phyloP scores from a whole-genome alignment of 345 rosid genomes.

The Eucalyptus erythrocorys region DNA sequence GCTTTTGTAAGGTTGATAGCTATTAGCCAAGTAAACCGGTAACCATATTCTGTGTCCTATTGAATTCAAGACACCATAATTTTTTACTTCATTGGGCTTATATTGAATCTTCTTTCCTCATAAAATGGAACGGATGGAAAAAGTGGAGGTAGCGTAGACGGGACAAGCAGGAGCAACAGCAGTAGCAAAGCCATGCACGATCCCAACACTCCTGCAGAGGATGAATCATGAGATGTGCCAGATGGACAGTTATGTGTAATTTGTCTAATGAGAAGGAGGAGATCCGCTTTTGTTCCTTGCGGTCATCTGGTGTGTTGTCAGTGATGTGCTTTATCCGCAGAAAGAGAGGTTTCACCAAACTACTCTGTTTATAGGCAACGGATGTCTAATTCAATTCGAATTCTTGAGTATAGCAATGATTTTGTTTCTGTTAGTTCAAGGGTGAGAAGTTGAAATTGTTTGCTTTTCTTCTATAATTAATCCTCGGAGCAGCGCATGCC shows the following conservation, averaged over 20 bases:
- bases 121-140: constrained; percentile 81
- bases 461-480: neutral
- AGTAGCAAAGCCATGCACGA: constrained; percentile 8
- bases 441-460: neutral
- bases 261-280: constrained; percentile 59
- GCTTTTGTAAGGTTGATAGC: constrained; percentile 52
- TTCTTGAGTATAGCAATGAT: constrained; percentile 2
- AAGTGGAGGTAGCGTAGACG: constrained; percentile 33
- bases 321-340: constrained; percentile 51
- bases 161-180: constrained; percentile 2
- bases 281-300: constrained; percentile 69
- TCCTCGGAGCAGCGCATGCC: neutral
- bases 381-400: constrained; percentile 26
- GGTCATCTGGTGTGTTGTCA: constrained; percentile 90
- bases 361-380: constrained; percentile 78
- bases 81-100: neutral
- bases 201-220: constrained; percentile 8
- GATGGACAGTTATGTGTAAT: constrained; percentile 78
- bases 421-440: neutral
- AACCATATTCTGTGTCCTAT: neutral
- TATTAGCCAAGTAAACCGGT: neutral
- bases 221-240: constrained; percentile 45
- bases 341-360: constrained; percentile 41
- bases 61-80: neutral
- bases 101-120: neutral